Percentiles rank a stretch among this genome's conserved stretches.
Evolutionary conservation across 441 rosid species (phyloP).

Genomic region (Croton laevigatus): DNA sequence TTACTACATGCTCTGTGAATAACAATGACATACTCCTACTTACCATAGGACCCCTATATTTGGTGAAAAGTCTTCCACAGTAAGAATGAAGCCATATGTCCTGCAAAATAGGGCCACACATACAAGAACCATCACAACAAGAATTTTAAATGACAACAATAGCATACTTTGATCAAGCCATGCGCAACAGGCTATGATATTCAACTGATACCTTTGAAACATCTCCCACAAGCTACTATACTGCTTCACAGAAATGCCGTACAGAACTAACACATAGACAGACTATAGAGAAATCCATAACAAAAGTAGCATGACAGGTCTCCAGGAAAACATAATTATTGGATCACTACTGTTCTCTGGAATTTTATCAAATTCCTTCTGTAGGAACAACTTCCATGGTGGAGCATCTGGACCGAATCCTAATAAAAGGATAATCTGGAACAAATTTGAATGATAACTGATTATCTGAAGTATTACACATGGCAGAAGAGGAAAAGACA

Average conservation of each 20-base stretch:
- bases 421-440: constrained; percentile 64
- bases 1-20: constrained; percentile 6
- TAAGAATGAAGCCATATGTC: constrained; percentile 92
- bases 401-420: constrained; percentile 91
- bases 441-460: constrained; percentile 25
- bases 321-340: constrained; percentile 52
- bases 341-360: constrained; percentile 31
- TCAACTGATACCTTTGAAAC: constrained; percentile 66
- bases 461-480: constrained; percentile 2
- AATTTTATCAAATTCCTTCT: constrained; percentile 30
- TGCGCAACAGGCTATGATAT: constrained; percentile 3
- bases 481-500: not conserved
- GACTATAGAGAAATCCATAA: constrained; percentile 77
- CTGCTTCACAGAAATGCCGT: constrained; percentile 58
- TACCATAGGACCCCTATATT: constrained; percentile 94
- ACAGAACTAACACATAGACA: constrained; percentile 57
- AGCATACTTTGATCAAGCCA: constrained; percentile 13
- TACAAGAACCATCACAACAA: constrained; percentile 19
- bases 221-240: constrained; percentile 74
- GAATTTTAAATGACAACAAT: not conserved
- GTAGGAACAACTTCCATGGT: constrained; percentile 62
- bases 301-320: constrained; percentile 49
- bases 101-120: constrained; percentile 37
- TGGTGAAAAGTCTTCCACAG: constrained; percentile 92
- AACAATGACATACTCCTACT: constrained; percentile 25